phyloP scores from a whole-genome alignment of 2,329 filamentous ascomycete species.

The Exserohilum turcica region DNA sequence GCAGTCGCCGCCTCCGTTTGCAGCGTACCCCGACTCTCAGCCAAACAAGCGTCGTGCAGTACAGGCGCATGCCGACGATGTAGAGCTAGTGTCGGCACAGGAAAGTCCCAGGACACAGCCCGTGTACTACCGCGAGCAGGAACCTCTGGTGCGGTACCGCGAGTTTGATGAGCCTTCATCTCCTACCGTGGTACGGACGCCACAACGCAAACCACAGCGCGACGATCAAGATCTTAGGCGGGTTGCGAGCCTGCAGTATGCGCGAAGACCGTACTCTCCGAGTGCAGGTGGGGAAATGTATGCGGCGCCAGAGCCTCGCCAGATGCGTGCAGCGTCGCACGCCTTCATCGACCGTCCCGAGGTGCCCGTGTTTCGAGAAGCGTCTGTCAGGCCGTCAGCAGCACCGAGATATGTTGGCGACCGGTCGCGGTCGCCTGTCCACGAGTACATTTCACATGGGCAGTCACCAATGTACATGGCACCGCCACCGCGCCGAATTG shows the following conservation, averaged over 20 bases:
- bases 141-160: constrained; percentile 46
- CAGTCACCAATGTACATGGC: constrained; percentile 52
- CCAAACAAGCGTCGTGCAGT: constrained; percentile 49
- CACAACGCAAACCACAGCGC: constrained; percentile 47
- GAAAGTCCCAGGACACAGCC: constrained; percentile 49
- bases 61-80: constrained; percentile 43
- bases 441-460: constrained; percentile 46
- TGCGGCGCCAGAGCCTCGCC: constrained; percentile 45
- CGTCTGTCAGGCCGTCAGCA: constrained; percentile 44
- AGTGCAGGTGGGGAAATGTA: constrained; percentile 41
- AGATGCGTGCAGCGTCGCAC: constrained; percentile 50
- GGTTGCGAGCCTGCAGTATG: constrained; percentile 55
- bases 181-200: constrained; percentile 47
- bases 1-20: constrained; percentile 64
- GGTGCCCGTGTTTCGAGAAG: constrained; percentile 45
- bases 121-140: constrained; percentile 53
- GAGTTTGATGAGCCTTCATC: constrained; percentile 51
- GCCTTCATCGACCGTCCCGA: constrained; percentile 49
- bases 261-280: constrained; percentile 52
- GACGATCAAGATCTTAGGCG: constrained; percentile 55
- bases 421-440: constrained; percentile 49
- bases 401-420: constrained; percentile 49
- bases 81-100: constrained; percentile 48
- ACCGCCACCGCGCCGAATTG: constrained; percentile 65
- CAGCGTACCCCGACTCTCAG: constrained; percentile 45